phyloP scores from a whole-genome alignment of 1,139 yeast species.

The Eremothecium coryli region DNA sequence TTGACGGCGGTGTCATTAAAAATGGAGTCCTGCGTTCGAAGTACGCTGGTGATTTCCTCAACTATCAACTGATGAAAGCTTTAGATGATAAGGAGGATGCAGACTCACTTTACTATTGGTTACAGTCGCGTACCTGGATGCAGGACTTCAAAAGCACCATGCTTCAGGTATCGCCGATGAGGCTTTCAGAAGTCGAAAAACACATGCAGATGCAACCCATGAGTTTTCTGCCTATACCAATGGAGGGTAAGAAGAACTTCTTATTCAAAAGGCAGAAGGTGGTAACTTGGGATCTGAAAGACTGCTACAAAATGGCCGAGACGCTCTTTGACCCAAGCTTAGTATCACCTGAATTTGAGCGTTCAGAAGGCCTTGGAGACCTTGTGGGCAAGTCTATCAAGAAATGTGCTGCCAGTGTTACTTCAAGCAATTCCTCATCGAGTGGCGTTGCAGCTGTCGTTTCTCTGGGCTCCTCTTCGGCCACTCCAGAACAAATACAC shows the following conservation, averaged over 20 bases:
- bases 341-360: constrained; percentile 15
- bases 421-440: constrained; percentile 12
- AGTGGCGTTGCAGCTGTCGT: constrained; percentile 3
- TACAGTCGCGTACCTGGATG: constrained; percentile 24
- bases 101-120: constrained; percentile 19
- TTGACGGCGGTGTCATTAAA: constrained; percentile 58
- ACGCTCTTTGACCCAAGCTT: constrained; percentile 23
- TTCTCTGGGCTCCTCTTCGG: constrained; percentile 5
- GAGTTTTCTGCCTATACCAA: constrained; percentile 16
- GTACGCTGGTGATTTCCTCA: constrained; percentile 63
- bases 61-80: constrained; percentile 38
- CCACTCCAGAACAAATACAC: constrained; percentile 18
- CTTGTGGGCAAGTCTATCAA: constrained; percentile 21
- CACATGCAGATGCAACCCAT: constrained; percentile 10
- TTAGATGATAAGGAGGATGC: constrained; percentile 21
- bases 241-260: constrained; percentile 19
- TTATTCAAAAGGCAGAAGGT: constrained; percentile 17
- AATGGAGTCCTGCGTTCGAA: constrained; percentile 53
- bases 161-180: constrained; percentile 26
- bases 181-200: constrained; percentile 21
- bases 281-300: constrained; percentile 18
- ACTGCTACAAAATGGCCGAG: constrained; percentile 23
- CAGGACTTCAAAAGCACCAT: constrained; percentile 24
- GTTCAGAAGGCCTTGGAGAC: constrained; percentile 23
- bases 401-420: constrained; percentile 26